phyloP scores from a whole-genome alignment of 2,329 filamentous ascomycete species.

The Triangularia setosa region DNA sequence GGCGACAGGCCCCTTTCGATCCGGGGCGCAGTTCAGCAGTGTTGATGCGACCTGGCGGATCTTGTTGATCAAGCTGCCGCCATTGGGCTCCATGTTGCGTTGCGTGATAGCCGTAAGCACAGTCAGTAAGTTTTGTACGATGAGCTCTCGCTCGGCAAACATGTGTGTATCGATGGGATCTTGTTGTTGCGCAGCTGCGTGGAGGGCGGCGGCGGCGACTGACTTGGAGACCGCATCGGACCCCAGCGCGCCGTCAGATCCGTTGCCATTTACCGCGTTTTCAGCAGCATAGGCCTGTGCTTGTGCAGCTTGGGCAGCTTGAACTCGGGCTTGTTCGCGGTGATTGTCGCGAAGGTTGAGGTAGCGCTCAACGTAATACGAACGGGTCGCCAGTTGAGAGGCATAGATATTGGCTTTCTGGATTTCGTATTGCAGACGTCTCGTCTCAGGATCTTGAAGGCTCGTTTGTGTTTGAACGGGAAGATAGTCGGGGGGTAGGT shows the following conservation, averaged over 20 bases:
- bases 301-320: constrained; percentile 37
- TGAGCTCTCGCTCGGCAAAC: constrained; percentile 71
- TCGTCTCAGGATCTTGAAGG: constrained; percentile 45
- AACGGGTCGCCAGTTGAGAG: constrained; percentile 75
- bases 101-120: constrained; percentile 76
- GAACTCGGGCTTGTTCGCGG: constrained; percentile 33
- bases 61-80: constrained; percentile 68
- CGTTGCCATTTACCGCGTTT: constrained; percentile 33
- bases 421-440: constrained; percentile 73
- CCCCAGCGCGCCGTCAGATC: constrained; percentile 21
- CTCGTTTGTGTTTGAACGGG: constrained; percentile 45
- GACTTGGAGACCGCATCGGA: constrained; percentile 17
- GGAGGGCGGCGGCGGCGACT: constrained; percentile 36
- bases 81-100: constrained; percentile 76
- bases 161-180: constrained; percentile 59
- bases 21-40: constrained; percentile 58
- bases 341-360: constrained; percentile 70
- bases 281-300: constrained; percentile 32
- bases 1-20: constrained; percentile 49
- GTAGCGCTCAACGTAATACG: constrained; percentile 83
- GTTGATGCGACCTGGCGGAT: constrained; percentile 81
- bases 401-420: constrained; percentile 89
- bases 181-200: constrained; percentile 41
- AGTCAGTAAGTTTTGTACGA: constrained; percentile 72
- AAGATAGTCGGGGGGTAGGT: constrained; percentile 49